A percentile compares a stretch with the other conserved stretches of the same genome.
These are phyloP conservation scores for Penicillium frequentans DNA, from an alignment of 2,329 filamentous ascomycete genomes.

Conservation along the genomic window DNA sequence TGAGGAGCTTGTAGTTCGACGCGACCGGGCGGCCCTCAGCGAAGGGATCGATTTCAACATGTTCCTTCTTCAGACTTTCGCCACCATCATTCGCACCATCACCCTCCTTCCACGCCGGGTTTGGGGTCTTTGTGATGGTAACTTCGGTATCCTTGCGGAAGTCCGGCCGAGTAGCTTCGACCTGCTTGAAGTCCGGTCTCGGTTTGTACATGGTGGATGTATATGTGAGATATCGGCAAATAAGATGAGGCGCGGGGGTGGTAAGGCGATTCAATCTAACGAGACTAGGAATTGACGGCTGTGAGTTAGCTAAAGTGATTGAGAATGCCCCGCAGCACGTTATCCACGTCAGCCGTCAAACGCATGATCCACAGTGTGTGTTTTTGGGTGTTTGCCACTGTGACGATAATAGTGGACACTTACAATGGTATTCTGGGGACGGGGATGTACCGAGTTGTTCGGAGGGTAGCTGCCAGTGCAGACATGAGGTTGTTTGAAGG, in stretches of 20 bases:
- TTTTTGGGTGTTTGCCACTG: neutral
- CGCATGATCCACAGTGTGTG: neutral
- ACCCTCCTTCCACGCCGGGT: constrained; percentile 45
- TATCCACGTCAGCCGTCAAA: neutral
- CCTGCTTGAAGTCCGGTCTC: constrained; percentile 35
- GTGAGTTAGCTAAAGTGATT: neutral
- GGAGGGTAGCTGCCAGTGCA: neutral
- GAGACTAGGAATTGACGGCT: neutral
- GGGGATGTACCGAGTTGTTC: neutral
- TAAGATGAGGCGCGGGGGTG: neutral
- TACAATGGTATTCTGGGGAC: constrained; percentile 3
- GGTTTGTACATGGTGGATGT: constrained; percentile 27
- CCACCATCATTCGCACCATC: constrained; percentile 47
- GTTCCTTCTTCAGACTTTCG: constrained; percentile 53
- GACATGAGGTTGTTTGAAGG: constrained; percentile 4
- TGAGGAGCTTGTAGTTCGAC: constrained; percentile 90
- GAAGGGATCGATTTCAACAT: constrained; percentile 81
- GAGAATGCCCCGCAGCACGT: neutral
- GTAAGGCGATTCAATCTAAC: neutral
- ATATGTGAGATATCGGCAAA: constrained; percentile 18
- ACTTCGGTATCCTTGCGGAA: constrained; percentile 36
- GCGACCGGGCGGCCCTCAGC: constrained; percentile 64
- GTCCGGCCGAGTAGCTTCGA: constrained; percentile 44
- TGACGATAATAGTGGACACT: constrained; percentile 4
- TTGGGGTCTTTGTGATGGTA: constrained; percentile 42